Evolutionary conservation across 2,329 filamentous ascomycete genomes (phyloP), one percentile per base, ranked within the genome.

Genomic region (Exophiala alcalophila): DNA sequence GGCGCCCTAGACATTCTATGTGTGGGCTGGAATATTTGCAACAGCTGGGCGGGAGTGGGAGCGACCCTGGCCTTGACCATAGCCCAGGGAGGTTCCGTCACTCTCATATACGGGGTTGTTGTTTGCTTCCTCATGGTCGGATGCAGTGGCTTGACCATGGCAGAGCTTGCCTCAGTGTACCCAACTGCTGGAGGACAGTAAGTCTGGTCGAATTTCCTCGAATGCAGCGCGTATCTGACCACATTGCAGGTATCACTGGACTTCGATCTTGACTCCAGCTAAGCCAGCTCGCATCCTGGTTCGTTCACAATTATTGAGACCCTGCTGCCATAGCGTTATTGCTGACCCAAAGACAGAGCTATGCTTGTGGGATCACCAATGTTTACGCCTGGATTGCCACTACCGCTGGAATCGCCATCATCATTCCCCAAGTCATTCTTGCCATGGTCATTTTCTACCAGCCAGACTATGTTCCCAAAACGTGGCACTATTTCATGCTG

Each of bases 131-230:
- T 63, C 12, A 38, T 57, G 4, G 52, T 55, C 4, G 56, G 57
- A 7, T 53, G 50, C 12, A 57, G 52, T 24, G 58, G 56, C 1
- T 34, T 63, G 9, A 61, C 55, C n/a, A 56, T 66, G 50, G 64
- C 62, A 2, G 65, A 68, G 49, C 56, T 66, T 3, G 59, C 60
- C 4, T 59, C 58, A 16, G 60, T 61, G 2, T 67, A 64, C 25
- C 63, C 64, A 0, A 66, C 64, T 3, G 65, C 64, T 0, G 64
- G 65, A 2, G 65, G 65, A 3, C 65, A 67, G 32, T 67, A 66
- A 40, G 63, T 67, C 18, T 66, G 6, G 21, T 14, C n/a, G 8
- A 58, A 11, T 15, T 35, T 9, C 7, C n/a, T 25, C 7, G n/a
- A 7, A 11, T 34, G 23, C n/a, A 11, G 23, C 3, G 10, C 8